Evolutionary conservation across 768 basidiomycete genomes (phyloP), one percentile per base, ranked within the genome.

Genomic region (Lactarius vividus): DNA sequence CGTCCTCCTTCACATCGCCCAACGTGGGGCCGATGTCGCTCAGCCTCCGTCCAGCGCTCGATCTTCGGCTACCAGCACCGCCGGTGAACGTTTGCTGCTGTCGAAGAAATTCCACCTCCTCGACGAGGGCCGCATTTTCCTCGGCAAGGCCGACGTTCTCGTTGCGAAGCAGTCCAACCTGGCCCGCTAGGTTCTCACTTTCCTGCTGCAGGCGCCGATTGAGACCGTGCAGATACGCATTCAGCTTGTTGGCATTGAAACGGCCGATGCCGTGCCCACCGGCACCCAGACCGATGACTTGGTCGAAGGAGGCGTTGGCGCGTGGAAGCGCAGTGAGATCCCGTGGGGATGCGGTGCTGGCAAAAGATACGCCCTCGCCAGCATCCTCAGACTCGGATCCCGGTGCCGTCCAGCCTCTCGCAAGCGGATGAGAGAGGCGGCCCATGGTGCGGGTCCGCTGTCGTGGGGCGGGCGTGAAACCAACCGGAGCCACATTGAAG

Each of bases 281-380:
- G 7, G 83, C 82, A 10, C 86, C 88, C 56, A 89, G 85, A 16
- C 90, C 91, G 73, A 92, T 85, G 1, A 87, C 84, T 29, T 91
- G 91, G 72, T 95, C 94, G 67, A 95, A 93, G 9, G 92, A 94
- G 15, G 92, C 91, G 72, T 96, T 96, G 63, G 85, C 89, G 10
- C 91, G 85, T 61, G 79, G 76, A 73, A 92, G 87, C 6, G 88
- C 86, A 2, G 92, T 92, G 49, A 96, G 79, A 73, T 96, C 94
- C 69, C 96, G 91, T 28, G 94, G 94, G 1, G 92, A 94, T 1
- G 90, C 85, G 1, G 89, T 92, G 4, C 92, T 94, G 56, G 91
- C 79, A 74, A 89, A 86, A 1, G 92, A 94, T 0, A 81, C 84
- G 46, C 83, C 80, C 66, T 88, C 88, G 11, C 75, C 76, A 4